Conservation (phyloP, 1,284 basidiomycete genomes). For the Ustilago xerochloae region DNA sequence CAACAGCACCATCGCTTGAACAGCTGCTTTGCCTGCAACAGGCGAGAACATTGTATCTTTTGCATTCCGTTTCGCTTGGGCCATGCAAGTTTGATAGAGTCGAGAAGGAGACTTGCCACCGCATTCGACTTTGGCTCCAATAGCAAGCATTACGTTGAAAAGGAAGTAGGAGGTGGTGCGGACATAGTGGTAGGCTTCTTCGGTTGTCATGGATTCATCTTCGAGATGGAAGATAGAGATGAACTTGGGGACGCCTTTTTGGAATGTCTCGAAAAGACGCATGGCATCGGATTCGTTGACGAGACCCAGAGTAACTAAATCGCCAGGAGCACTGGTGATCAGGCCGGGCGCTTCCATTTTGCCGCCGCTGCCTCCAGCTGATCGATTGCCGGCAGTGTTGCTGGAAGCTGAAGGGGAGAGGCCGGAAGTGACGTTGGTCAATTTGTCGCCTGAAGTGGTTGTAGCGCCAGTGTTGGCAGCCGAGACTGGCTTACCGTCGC, state of each 20-base stretch:
- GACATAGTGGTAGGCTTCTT: slow-evolving; percentile 73
- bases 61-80: slow-evolving; percentile 93
- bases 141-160: slow-evolving; percentile 87
- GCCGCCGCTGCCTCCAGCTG: too few species aligned
- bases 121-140: slow-evolving; percentile 88
- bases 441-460: background rate
- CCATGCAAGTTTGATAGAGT: slow-evolving; percentile 88
- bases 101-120: slow-evolving; percentile 84
- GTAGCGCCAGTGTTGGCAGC: background rate
- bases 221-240: slow-evolving; percentile 94
- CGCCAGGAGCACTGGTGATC: slow-evolving; percentile 24
- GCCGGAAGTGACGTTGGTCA: slow-evolving; percentile 1
- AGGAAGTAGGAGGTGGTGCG: slow-evolving; percentile 92
- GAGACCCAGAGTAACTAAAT: slow-evolving; percentile 41
- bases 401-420: slow-evolving; percentile 20
- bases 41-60: slow-evolving; percentile 90
- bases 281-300: slow-evolving; percentile 84
- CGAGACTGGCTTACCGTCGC: slow-evolving; percentile 7
- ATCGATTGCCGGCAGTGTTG: slow-evolving; percentile 6
- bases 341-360: slow-evolving; percentile 48
- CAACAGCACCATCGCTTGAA: slow-evolving; percentile 90
- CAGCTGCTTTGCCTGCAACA: slow-evolving; percentile 90
- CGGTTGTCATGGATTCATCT: slow-evolving; percentile 89
- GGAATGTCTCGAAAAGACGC: slow-evolving; percentile 60
- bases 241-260: slow-evolving; percentile 75